Conservation (phyloP, 176 grass and related monocot species). For the Leersia perrieri region DNA sequence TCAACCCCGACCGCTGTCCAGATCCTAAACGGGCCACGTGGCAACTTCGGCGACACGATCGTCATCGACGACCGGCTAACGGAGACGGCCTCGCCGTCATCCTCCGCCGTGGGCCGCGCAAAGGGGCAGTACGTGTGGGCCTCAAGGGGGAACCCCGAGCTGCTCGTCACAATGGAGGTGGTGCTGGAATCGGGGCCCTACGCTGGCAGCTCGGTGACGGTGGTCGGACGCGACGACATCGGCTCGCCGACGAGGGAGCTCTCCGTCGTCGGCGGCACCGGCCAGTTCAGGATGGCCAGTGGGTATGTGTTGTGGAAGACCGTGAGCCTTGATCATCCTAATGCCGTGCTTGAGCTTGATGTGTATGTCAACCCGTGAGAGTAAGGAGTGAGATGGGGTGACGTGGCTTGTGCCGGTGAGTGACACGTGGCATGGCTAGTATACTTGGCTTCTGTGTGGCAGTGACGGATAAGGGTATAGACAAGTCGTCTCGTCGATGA, state of each 20-base stretch:
- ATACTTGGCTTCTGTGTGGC: too few relatives aligned
- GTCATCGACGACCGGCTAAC: constrained; percentile 45
- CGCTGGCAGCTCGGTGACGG: constrained; percentile 40
- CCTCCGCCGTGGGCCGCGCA: constrained; percentile 10
- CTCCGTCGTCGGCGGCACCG: constrained; percentile 32
- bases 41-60: constrained; percentile 31
- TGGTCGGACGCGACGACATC: constrained; percentile 33
- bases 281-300: constrained; percentile 20
- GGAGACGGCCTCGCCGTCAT: neutral
- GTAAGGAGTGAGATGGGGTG: too few relatives aligned
- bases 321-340: neutral
- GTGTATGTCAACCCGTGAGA: constrained; percentile 27
- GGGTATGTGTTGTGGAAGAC: constrained; percentile 43
- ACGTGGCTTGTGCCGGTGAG: neutral
- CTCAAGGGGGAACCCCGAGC: constrained; percentile 18
- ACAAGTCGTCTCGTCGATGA: too few relatives aligned
- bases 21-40: neutral
- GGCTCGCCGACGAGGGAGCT: constrained; percentile 29
- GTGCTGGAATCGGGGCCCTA: constrained; percentile 31
- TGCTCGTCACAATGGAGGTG: constrained; percentile 39
- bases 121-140: constrained; percentile 41
- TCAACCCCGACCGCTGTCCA: constrained; percentile 40
- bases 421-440: neutral
- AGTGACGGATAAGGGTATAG: neutral
- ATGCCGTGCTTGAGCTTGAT: constrained; percentile 40